Evolutionary conservation across 257 asterid genomes (phyloP).

Genomic region (Linderniella brevidens): DNA sequence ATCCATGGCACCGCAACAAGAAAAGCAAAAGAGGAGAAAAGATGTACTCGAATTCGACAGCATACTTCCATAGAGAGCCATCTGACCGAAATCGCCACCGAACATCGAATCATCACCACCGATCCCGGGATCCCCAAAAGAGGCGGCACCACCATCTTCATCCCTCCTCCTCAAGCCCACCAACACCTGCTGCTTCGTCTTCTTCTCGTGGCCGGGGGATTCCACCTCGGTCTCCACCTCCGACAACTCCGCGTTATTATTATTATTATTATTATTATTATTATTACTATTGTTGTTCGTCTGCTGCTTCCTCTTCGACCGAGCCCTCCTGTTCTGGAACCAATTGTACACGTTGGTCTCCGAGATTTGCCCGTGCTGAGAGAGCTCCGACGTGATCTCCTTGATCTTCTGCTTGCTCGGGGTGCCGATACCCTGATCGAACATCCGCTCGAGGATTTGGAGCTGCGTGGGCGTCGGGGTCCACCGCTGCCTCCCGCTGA

Average conservation of each 20-base stretch:
- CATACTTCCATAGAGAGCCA: slow-evolving; percentile 60
- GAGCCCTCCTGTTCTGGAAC: slow-evolving; percentile 97
- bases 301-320: slow-evolving; percentile 90
- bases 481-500: slow-evolving; percentile 8
- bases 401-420: slow-evolving; percentile 95
- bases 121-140: slow-evolving; percentile 4
- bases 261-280: too few species aligned
- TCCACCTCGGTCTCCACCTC: slow-evolving; percentile 95
- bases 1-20: neutral
- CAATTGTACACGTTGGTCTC: slow-evolving; percentile 96
- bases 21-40: neutral
- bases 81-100: slow-evolving; percentile 40
- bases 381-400: slow-evolving; percentile 74
- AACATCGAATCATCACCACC: slow-evolving; percentile 53
- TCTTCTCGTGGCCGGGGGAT: slow-evolving; percentile 63
- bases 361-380: slow-evolving; percentile 92
- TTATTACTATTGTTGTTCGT: slow-evolving; percentile 25
- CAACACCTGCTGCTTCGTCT: slow-evolving; percentile 52
- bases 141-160: slow-evolving; percentile 53
- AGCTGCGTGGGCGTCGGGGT: slow-evolving; percentile 17
- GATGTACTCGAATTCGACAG: slow-evolving; percentile 35
- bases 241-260: slow-evolving; percentile 30
- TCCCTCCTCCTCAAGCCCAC: slow-evolving; percentile 31
- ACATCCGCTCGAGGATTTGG: slow-evolving; percentile 86
- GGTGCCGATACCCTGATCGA: slow-evolving; percentile 88